Percentiles rank a stretch among this genome's conserved stretches.
Evolutionary conservation across 192 early-diverging fungal species (phyloP).

Genomic region (Hyaloraphidium curvatum): DNA sequence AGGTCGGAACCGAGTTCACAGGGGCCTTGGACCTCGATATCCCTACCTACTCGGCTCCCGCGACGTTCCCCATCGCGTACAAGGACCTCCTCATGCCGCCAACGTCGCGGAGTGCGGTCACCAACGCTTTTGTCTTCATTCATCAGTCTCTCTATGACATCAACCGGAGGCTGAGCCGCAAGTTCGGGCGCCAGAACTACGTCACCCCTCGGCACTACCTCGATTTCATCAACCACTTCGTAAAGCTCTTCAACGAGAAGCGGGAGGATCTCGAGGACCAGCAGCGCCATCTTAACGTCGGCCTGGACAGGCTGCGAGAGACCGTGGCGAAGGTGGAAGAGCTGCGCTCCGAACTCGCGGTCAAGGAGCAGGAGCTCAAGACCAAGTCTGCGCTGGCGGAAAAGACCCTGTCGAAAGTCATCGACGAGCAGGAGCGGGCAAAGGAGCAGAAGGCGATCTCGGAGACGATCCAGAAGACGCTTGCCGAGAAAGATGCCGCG

Average conservation of each 20-base stretch:
- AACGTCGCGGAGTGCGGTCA: slow-evolving; percentile 61
- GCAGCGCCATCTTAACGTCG: slow-evolving; percentile 94
- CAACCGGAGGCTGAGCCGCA: slow-evolving; percentile 62
- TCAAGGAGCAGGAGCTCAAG: slow-evolving; percentile 70
- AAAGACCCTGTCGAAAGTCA: slow-evolving; percentile 89
- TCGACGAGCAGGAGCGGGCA: slow-evolving; percentile 83
- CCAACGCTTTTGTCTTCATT: slow-evolving; percentile 81
- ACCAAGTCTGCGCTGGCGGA: slow-evolving; percentile 77
- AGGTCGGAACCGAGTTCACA: slow-evolving; percentile 95
- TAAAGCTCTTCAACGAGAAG: slow-evolving; percentile 73
- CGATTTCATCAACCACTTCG: slow-evolving; percentile 91
- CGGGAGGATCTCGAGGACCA: slow-evolving; percentile 91
- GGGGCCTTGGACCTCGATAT: slow-evolving; percentile 69
- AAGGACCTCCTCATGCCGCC: slow-evolving; percentile 45
- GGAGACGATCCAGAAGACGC: slow-evolving; percentile 48
- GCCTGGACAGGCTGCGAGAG: slow-evolving; percentile 84
- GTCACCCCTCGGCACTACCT: slow-evolving; percentile 96
- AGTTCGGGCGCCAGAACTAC: slow-evolving; percentile 63
- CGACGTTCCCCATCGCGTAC: slow-evolving; percentile 56
- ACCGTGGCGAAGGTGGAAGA: slow-evolving; percentile 93
- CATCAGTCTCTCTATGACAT: slow-evolving; percentile 77
- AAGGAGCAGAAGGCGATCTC: slow-evolving; percentile 74
- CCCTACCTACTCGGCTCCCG: slow-evolving; percentile 40
- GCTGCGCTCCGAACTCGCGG: slow-evolving; percentile 63
- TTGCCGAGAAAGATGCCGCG: slow-evolving; percentile 50